Evolutionary conservation across 768 basidiomycete genomes (phyloP), one percentile per base, ranked within the genome.

Genomic region (Suillus americanus): DNA sequence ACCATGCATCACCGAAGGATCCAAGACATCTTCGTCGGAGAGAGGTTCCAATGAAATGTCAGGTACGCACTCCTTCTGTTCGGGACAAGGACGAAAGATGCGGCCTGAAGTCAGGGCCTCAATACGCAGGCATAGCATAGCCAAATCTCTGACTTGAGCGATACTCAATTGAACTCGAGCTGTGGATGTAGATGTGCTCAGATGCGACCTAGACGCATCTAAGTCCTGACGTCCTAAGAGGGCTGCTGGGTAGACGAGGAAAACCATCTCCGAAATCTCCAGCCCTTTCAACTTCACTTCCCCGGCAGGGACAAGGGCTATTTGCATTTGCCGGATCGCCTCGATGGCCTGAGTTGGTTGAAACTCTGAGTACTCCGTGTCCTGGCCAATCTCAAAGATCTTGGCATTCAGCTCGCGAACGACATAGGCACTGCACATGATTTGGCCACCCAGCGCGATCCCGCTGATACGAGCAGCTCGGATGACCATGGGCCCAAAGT

Each of bases 401-500:
- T 82, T 82, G 12, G 89, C 88, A 53, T 80, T 71, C 70, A 95
- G 87, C 79, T 97, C 95, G 63, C 89, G 85, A 61, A 95, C 82
- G 68, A 96, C 89, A 63, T 97, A 94, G 3, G 88, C 85, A 71
- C 92, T 95, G 71, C 92, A 90, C 86, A 92, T 90, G 73, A 99
- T 93, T 75, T 99, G 94, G 0, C 97, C 97, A 8, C 97, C 97
- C 10, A 87, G 86, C 0, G 97, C 95, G 64, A 81, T 85, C 25
- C 89, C 87, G 65, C 82, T 86, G 70, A 99, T 92, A 46, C 97
- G 86, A 6, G 97, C 88, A 0, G 96, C 84, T 38, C 95, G 91
- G 76, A 98, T 99, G 69, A 97, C 94, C 87, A 97, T 94, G 1
- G 95, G 90, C 0, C 96, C 96, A 70, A 97, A 93, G 77, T 99